Conservation (phyloP, 768 basidiomycete species). For the Lentinula guzmanii region DNA sequence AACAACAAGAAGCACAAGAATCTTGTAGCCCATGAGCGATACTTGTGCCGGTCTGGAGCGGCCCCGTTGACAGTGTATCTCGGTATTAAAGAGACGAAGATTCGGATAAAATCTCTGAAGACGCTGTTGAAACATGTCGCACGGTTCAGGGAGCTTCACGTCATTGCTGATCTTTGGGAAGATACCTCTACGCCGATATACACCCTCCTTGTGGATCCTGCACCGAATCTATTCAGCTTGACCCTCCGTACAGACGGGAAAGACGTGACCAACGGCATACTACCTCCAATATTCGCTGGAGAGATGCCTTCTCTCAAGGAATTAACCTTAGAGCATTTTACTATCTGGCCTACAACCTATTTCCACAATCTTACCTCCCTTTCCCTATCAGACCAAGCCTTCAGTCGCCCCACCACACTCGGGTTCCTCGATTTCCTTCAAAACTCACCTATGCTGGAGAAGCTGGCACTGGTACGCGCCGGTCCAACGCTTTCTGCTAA, state of each 20-base stretch:
- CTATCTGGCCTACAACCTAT: slow-evolving; percentile 5
- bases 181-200: not conserved
- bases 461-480: slow-evolving; percentile 1
- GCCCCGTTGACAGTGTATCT: slow-evolving; percentile 3
- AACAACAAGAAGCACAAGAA: not conserved
- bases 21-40: not conserved
- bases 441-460: slow-evolving; percentile 6
- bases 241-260: not conserved
- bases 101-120: not conserved
- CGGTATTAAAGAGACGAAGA: not conserved
- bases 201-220: not conserved
- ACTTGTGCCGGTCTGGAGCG: slow-evolving; percentile 3
- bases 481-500: slow-evolving; percentile 5
- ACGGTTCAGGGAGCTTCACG: slow-evolving; percentile 1
- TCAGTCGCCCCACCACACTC: not conserved
- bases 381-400: slow-evolving; percentile 1
- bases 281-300: slow-evolving; percentile 5
- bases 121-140: not conserved
- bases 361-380: slow-evolving; percentile 7
- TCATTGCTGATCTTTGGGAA: slow-evolving; percentile 3
- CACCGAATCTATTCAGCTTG: slow-evolving; percentile 4
- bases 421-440: slow-evolving; percentile 5
- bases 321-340: slow-evolving; percentile 2
- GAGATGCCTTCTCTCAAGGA: not conserved
- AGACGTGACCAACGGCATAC: not conserved